Percentiles rank a stretch among this genome's conserved stretches.
These are phyloP conservation scores for Lactarius vividus DNA, from an alignment of 768 basidiomycete genomes.

Conservation along the genomic window DNA sequence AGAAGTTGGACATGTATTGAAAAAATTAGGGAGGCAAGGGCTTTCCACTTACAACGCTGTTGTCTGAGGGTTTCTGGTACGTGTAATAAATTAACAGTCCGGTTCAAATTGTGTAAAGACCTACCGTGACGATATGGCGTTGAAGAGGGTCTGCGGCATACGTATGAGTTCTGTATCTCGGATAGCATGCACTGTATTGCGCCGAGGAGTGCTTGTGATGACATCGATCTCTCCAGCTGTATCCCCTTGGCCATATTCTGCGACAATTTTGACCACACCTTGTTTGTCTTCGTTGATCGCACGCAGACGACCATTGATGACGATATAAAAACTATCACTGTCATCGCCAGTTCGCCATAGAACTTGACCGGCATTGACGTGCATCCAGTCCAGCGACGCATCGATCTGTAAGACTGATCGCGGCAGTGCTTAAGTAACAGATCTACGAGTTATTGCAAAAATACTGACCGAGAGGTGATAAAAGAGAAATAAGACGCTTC, in stretches of 20 bases:
- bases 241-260: constrained; percentile 96
- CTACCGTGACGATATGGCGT: constrained; percentile 88
- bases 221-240: constrained; percentile 97
- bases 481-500: constrained; percentile 90
- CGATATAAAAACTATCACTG: constrained; percentile 97
- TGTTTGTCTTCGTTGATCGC: constrained; percentile 79
- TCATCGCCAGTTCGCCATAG: constrained; percentile 87
- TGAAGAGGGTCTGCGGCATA: constrained; percentile 97
- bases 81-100: constrained; percentile 12
- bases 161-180: constrained; percentile 96
- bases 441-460: neutral
- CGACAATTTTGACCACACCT: constrained; percentile 76
- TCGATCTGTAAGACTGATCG: constrained; percentile 89
- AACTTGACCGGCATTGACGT: constrained; percentile 93
- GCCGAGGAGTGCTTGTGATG: constrained; percentile 84
- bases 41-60: constrained; percentile 66
- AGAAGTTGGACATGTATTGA: neutral
- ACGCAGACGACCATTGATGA: constrained; percentile 93
- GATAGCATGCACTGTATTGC: constrained; percentile 94
- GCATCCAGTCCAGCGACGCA: constrained; percentile 96
- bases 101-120: constrained; percentile 25
- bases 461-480: constrained; percentile 82
- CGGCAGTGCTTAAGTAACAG: neutral
- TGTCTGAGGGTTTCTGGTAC: constrained; percentile 70
- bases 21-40: constrained; percentile 11